These are phyloP conservation scores for Tylopilus felleus DNA, from an alignment of 768 basidiomycete species.

Conservation along the genomic window DNA sequence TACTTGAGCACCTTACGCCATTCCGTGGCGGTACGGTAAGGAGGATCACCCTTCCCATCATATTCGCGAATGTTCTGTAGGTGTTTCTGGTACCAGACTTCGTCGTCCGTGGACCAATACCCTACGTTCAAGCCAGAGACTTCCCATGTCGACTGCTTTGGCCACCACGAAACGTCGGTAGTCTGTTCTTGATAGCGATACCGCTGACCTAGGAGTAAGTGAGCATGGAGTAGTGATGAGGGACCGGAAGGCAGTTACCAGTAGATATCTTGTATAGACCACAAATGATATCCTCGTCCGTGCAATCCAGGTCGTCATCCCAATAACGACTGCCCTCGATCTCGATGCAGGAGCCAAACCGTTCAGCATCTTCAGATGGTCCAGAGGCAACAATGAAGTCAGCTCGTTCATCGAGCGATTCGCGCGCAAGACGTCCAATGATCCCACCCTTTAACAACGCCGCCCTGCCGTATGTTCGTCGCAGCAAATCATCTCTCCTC, in stretches of 20 bases:
- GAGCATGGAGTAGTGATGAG: too few relatives aligned
- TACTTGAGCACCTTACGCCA: too few relatives aligned
- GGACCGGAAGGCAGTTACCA: background rate
- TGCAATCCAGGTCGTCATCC: background rate
- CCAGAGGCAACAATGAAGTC: background rate
- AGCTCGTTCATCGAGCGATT: background rate
- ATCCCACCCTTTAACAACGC: background rate
- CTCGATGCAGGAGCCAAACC: background rate
- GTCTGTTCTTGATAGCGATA: background rate
- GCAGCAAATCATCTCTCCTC: background rate
- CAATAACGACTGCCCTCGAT: background rate
- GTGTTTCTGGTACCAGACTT: background rate
- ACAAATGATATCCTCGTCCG: background rate
- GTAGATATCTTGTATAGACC: conserved; percentile 2
- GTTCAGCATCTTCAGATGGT: background rate
- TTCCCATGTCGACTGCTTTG: conserved; percentile 3
- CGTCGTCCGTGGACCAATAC: background rate
- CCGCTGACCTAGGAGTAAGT: background rate
- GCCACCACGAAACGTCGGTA: conserved; percentile 5
- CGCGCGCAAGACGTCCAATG: background rate
- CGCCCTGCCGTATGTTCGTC: background rate
- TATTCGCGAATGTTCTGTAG: background rate
- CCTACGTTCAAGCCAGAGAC: background rate
- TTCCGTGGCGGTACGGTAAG: too few relatives aligned
- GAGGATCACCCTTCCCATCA: too few relatives aligned